Conservation (phyloP, 169 alveolate species). For the Eimeria necatrix region DNA sequence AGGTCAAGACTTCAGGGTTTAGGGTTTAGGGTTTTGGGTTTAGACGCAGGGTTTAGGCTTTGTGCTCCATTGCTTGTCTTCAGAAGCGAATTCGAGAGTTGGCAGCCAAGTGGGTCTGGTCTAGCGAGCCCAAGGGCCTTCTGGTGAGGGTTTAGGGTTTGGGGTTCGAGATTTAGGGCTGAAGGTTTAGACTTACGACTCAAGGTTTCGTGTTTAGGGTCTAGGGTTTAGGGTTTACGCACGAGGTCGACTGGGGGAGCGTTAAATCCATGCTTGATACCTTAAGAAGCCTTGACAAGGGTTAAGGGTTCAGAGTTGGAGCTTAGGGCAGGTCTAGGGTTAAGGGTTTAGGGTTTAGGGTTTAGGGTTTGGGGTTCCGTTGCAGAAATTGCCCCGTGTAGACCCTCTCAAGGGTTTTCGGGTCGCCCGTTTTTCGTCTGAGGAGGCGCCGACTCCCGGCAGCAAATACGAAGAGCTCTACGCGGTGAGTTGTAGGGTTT, state of each 20-base stretch:
- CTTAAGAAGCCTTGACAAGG: no score
- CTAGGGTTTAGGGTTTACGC: background rate
- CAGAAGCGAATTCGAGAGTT: background rate
- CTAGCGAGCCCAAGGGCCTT: constrained; percentile 16
- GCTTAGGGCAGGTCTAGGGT: background rate
- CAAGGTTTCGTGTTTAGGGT: background rate
- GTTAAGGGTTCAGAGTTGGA: background rate
- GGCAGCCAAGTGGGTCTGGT: constrained; percentile 13
- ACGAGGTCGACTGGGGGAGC: no score
- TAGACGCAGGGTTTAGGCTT: background rate
- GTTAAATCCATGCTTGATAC: no score
- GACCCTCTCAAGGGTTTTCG: constrained; percentile 15
- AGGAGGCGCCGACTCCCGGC: constrained; percentile 4
- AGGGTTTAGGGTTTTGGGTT: background rate
- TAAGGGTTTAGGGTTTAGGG: background rate
- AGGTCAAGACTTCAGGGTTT: background rate
- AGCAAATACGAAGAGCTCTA: constrained; percentile 10
- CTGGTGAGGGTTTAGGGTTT: constrained; percentile 5
- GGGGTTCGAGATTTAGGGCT: background rate
- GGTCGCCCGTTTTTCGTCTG: background rate
- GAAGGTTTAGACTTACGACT: background rate
- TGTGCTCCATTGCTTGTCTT: background rate
- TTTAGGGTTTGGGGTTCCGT: background rate
- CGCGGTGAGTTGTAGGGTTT: background rate
- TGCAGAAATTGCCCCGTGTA: background rate